Evolutionary conservation across 1,139 yeast species (phyloP).

Genomic region (Pichia sp.): DNA sequence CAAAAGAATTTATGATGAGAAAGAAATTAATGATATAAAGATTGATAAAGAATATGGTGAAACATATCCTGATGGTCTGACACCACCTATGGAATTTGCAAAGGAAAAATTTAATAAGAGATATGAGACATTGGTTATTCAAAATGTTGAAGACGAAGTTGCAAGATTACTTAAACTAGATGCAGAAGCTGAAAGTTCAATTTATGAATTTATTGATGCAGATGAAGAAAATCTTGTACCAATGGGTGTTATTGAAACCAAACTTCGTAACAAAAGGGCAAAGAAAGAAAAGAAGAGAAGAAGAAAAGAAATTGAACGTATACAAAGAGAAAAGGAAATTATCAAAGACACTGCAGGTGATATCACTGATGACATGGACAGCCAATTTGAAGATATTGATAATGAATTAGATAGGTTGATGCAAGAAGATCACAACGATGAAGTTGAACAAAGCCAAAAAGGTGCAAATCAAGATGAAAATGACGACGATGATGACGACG

Average conservation of each 20-base stretch:
- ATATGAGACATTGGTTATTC: slow-evolving; percentile 43
- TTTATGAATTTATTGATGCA: slow-evolving; percentile 69
- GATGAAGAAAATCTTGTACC: slow-evolving; percentile 18
- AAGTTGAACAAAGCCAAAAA: slow-evolving; percentile 11
- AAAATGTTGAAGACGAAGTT: slow-evolving; percentile 70
- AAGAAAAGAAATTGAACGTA: slow-evolving; percentile 9
- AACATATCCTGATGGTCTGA: slow-evolving; percentile 69
- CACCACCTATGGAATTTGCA: slow-evolving; percentile 64
- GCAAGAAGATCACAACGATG: slow-evolving; percentile 22
- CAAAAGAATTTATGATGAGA: slow-evolving; percentile 51
- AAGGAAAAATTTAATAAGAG: slow-evolving; percentile 49
- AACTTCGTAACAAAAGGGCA: slow-evolving; percentile 22
- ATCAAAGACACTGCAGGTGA: slow-evolving; percentile 32
- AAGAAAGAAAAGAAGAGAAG: slow-evolving; percentile 23
- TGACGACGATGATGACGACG: slow-evolving; percentile 23
- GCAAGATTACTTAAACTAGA: slow-evolving; percentile 71
- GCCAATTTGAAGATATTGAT: slow-evolving; percentile 20
- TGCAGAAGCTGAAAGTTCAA: slow-evolving; percentile 76
- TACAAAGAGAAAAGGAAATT: slow-evolving; percentile 3
- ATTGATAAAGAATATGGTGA: slow-evolving; percentile 37
- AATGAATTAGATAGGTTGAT: slow-evolving; percentile 27
- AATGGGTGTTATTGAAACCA: slow-evolving; percentile 15
- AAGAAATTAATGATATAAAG: slow-evolving; percentile 38
- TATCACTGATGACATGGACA: slow-evolving; percentile 19
- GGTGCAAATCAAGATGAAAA: slow-evolving; percentile 17